phyloP scores from a whole-genome alignment of 2,329 filamentous ascomycete genomes.

The Penicillium expansum region DNA sequence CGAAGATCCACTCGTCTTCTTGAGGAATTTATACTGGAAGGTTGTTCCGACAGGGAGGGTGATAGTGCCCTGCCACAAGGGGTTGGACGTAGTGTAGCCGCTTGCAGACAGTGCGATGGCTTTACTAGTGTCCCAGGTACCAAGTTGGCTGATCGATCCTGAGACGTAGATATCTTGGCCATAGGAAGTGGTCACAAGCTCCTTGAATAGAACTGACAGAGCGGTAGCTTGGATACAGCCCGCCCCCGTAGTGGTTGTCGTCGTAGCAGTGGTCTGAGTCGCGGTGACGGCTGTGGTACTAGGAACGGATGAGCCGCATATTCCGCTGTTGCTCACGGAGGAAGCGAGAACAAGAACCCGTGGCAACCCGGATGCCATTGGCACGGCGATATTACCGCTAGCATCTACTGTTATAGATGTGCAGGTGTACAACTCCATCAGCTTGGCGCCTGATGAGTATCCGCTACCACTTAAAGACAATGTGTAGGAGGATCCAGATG shows the following conservation, averaged over 20 bases:
- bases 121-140: slow-evolving; percentile 57
- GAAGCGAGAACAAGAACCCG: slow-evolving; percentile 32
- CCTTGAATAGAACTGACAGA: slow-evolving; percentile 63
- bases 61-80: slow-evolving; percentile 60
- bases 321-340: slow-evolving; percentile 3
- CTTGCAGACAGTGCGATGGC: slow-evolving; percentile 59
- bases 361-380: slow-evolving; percentile 45
- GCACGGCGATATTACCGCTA: slow-evolving; percentile 45
- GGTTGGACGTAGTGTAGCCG: slow-evolving; percentile 58
- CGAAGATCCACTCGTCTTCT: slow-evolving; percentile 53
- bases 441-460: slow-evolving; percentile 20
- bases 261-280: slow-evolving; percentile 4
- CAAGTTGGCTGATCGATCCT: slow-evolving; percentile 59
- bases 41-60: slow-evolving; percentile 54
- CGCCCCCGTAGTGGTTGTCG: slow-evolving; percentile 5
- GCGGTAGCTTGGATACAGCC: slow-evolving; percentile 33
- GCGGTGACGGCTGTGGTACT: neutral
- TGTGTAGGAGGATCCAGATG: slow-evolving; percentile 22
- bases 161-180: slow-evolving; percentile 66
- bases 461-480: slow-evolving; percentile 24
- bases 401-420: slow-evolving; percentile 42
- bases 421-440: slow-evolving; percentile 41
- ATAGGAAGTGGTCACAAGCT: slow-evolving; percentile 54
- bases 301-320: slow-evolving; percentile 12
- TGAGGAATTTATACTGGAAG: slow-evolving; percentile 69